Percentiles rank a stretch among this genome's conserved stretches.
Evolutionary conservation across 2,329 filamentous ascomycete genomes (phyloP).

Genomic region (Davidsoniella virescens): DNA sequence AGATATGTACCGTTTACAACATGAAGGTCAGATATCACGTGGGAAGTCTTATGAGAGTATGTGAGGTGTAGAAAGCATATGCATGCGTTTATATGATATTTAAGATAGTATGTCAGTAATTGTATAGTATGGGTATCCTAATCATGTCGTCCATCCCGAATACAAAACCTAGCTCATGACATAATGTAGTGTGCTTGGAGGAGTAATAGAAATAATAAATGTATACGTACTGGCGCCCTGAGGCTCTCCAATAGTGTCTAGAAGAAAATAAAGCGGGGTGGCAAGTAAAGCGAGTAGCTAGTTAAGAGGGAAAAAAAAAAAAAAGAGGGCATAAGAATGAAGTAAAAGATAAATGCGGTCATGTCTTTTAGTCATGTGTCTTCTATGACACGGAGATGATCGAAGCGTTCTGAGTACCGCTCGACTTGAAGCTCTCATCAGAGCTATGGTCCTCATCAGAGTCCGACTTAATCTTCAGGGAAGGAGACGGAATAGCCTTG

Average conservation of each 20-base stretch:
- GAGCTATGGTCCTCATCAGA: slow-evolving; percentile 8
- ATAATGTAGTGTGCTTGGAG: not conserved
- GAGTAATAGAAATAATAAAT: not conserved
- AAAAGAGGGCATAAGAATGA: not conserved
- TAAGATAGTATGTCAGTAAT: too few relatives aligned
- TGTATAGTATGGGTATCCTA: slow-evolving; percentile 5
- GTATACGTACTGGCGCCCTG: not conserved
- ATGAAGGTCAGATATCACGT: too few relatives aligned
- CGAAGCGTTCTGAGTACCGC: slow-evolving; percentile 11
- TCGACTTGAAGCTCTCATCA: slow-evolving; percentile 11
- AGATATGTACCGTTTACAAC: too few relatives aligned
- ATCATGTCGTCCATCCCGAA: slow-evolving; percentile 7
- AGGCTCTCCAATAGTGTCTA: not conserved
- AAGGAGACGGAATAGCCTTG: slow-evolving; percentile 2
- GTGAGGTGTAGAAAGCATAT: too few relatives aligned
- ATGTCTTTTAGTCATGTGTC: not conserved
- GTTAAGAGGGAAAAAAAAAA: slow-evolving; percentile 1
- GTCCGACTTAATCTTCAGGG: slow-evolving; percentile 1
- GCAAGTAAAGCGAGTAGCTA: not conserved
- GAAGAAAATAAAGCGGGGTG: not conserved
- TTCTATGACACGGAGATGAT: slow-evolving; percentile 5
- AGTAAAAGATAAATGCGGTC: not conserved
- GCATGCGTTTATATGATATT: too few relatives aligned
- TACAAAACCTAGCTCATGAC: slow-evolving; percentile 1
- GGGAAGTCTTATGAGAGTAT: too few relatives aligned